Conservation (phyloP, 2,329 filamentous ascomycete genomes). For the Lasiodiplodia citricola region DNA sequence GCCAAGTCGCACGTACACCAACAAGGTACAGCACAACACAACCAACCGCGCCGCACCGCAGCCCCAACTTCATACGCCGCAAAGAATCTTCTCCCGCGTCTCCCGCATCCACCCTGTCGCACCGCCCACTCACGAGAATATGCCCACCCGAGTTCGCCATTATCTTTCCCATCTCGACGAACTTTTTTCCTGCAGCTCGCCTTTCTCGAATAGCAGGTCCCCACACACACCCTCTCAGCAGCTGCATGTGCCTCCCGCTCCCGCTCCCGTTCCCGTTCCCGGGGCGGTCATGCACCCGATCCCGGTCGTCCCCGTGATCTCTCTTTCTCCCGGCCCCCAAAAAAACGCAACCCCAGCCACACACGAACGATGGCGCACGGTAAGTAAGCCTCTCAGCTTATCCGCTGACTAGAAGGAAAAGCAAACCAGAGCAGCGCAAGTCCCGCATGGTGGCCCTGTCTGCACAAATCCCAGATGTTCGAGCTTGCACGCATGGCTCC, state of each 20-base stretch:
- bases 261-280: too few relatives aligned
- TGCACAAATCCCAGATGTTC: conserved; percentile 12
- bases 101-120: background rate
- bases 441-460: conserved; percentile 2
- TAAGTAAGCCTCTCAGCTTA: background rate
- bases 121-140: background rate
- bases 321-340: background rate
- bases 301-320: too few relatives aligned
- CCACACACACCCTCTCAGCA: too few relatives aligned
- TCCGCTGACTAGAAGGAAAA: background rate
- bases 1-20: background rate
- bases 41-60: too few relatives aligned
- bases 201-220: too few relatives aligned
- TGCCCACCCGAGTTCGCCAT: background rate
- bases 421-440: background rate
- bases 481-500: background rate
- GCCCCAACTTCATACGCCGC: conserved; percentile 16
- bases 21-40: background rate
- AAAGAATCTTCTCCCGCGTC: conserved; percentile 12
- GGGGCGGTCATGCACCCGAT: too few relatives aligned
- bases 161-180: too few relatives aligned
- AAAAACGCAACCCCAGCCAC: background rate
- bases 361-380: background rate
- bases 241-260: too few relatives aligned
- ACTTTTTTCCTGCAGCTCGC: too few relatives aligned